These are phyloP conservation scores for Colletotrichum siamense DNA, from an alignment of 2,329 filamentous ascomycete genomes.

Conservation along the genomic window DNA sequence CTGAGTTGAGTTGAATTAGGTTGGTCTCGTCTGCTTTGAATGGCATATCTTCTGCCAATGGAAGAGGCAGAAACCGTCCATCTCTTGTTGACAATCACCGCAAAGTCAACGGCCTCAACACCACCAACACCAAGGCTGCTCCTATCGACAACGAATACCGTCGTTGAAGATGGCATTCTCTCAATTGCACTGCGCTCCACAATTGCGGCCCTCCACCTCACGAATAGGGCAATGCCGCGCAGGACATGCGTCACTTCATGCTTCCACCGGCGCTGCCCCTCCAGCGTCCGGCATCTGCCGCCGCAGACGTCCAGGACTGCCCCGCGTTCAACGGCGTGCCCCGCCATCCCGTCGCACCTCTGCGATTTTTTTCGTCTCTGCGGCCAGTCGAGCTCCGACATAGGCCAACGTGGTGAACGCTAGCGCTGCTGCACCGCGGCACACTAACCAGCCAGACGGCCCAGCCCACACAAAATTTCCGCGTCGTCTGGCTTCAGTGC, in stretches of 20 bases:
- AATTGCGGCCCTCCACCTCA: not conserved
- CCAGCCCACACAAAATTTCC: slow-evolving; percentile 21
- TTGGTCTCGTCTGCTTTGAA: not conserved
- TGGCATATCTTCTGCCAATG: not conserved
- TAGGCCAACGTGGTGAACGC: slow-evolving; percentile 22
- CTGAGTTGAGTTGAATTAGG: not conserved
- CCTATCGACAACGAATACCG: not conserved
- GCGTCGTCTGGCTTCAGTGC: not conserved
- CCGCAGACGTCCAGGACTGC: slow-evolving; percentile 3
- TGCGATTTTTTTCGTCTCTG: not conserved
- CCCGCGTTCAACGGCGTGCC: slow-evolving; percentile 25
- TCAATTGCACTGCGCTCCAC: not conserved
- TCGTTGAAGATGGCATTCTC: not conserved
- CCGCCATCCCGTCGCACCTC: slow-evolving; percentile 20
- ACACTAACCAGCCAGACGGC: not conserved
- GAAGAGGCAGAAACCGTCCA: not conserved
- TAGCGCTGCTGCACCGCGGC: not conserved
- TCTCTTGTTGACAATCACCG: not conserved
- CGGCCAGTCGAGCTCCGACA: slow-evolving; percentile 23
- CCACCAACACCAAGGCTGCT: not conserved
- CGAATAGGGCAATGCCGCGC: slow-evolving; percentile 12
- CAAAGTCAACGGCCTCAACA: not conserved
- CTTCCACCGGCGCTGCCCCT: not conserved
- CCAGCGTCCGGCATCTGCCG: slow-evolving; percentile 18
- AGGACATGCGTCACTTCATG: not conserved